Evolutionary conservation across 208 protist species (phyloP).

Genomic region (Leishmania martiniquensis): DNA sequence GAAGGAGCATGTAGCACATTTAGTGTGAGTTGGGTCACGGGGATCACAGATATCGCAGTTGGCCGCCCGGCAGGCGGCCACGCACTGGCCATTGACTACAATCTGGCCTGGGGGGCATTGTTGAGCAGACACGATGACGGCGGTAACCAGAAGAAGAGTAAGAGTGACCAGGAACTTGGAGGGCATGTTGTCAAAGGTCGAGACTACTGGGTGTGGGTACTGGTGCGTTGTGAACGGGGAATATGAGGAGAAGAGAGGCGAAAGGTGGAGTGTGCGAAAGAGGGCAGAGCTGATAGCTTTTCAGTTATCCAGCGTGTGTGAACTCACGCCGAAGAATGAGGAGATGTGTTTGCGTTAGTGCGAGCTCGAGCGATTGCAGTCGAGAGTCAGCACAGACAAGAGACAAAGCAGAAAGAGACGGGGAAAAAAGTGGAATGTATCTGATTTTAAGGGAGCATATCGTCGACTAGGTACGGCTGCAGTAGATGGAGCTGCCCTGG

Average conservation of each 20-base stretch:
- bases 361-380: not conserved
- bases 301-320: not conserved
- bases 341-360: not conserved
- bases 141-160: constrained; percentile 3
- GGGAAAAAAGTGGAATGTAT: not conserved
- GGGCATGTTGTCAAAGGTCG: not conserved
- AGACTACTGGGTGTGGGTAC: not conserved
- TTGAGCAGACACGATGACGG: constrained; percentile 5
- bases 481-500: not conserved
- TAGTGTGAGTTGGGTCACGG: not conserved
- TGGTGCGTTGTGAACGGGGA: not conserved
- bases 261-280: not conserved
- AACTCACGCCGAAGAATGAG: not conserved
- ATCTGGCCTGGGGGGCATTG: not conserved
- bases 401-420: not conserved
- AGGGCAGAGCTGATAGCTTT: not conserved
- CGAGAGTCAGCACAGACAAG: not conserved
- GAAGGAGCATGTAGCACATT: not conserved
- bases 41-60: constrained; percentile 11
- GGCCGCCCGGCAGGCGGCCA: not conserved
- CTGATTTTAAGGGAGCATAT: not conserved
- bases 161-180: not conserved
- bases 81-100: not conserved
- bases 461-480: not conserved
- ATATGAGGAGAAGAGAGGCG: not conserved